Evolutionary conservation across 495 filamentous ascomycete species (phyloP).

Genomic region (Pseudevernia furfuracea): DNA sequence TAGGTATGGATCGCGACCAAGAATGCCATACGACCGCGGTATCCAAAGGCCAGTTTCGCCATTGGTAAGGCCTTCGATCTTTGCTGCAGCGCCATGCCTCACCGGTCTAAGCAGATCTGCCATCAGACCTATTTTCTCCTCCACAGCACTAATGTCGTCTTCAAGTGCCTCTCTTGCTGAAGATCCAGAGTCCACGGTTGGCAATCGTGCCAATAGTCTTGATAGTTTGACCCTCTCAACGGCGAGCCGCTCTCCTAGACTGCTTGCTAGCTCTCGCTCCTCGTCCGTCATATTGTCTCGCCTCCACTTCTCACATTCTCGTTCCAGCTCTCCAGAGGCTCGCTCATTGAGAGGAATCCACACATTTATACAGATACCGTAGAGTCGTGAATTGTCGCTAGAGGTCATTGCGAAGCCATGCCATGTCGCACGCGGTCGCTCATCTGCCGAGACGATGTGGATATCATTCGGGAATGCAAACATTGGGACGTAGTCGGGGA

Average conservation of each 20-base stretch:
- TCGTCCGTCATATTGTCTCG: conserved; percentile 93
- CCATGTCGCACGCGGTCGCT: conserved; percentile 89
- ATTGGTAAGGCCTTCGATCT: conserved; percentile 93
- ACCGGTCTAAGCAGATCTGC: conserved; percentile 89
- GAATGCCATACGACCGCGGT: conserved; percentile 84
- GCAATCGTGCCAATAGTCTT: conserved; percentile 73
- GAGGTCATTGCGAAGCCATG: conserved; percentile 98
- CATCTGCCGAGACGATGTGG: conserved; percentile 89
- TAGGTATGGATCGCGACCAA: conserved; percentile 76
- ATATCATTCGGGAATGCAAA: conserved; percentile 98
- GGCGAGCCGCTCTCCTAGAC: conserved; percentile 85
- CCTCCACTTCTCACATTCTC: conserved; percentile 87
- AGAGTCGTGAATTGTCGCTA: conserved; percentile 80
- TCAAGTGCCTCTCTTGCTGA: conserved; percentile 74
- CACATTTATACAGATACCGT: conserved; percentile 84
- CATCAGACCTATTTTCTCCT: conserved; percentile 96
- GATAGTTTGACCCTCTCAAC: conserved; percentile 84
- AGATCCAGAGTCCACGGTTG: conserved; percentile 70
- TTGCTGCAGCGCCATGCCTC: conserved; percentile 86
- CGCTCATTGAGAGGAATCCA: conserved; percentile 82
- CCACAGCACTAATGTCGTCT: conserved; percentile 88
- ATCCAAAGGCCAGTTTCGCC: conserved; percentile 97
- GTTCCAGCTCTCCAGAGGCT: conserved; percentile 82
- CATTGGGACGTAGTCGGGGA: conserved; percentile 98
- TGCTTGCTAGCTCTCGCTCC: conserved; percentile 87